These are phyloP conservation scores for Gaeumannomyces tritici DNA, from an alignment of 2,329 filamentous ascomycete genomes.

Conservation along the genomic window DNA sequence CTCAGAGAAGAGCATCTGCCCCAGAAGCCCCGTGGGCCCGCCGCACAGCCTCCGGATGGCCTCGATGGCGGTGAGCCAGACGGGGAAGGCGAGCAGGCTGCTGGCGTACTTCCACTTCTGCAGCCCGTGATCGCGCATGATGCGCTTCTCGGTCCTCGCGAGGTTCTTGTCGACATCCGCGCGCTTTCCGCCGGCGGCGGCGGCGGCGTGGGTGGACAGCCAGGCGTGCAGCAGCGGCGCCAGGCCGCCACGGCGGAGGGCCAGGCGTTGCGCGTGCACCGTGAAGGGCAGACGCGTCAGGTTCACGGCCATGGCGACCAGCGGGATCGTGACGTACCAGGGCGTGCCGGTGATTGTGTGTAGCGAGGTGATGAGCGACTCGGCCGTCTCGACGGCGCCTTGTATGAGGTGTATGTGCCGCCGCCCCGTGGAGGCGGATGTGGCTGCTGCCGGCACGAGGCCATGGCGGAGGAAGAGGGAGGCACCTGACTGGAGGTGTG, in stretches of 20 bases:
- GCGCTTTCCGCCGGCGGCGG: neutral
- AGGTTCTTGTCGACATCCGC: constrained; percentile 16
- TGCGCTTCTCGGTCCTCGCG: constrained; percentile 9
- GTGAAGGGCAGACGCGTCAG: constrained; percentile 35
- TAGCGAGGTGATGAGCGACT: constrained; percentile 30
- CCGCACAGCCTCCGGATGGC: constrained; percentile 37
- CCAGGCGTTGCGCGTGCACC: constrained; percentile 24
- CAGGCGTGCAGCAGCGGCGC: constrained; percentile 23
- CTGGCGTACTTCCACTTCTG: constrained; percentile 37
- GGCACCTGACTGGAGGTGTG: no score
- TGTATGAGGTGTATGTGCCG: constrained; percentile 10
- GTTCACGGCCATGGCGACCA: constrained; percentile 30
- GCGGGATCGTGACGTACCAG: constrained; percentile 45
- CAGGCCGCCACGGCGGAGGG: constrained; percentile 18
- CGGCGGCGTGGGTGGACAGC: constrained; percentile 13
- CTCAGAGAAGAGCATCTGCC: constrained; percentile 19
- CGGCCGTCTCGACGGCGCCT: constrained; percentile 25
- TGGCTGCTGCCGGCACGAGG: neutral
- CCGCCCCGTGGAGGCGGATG: neutral
- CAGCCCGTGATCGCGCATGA: constrained; percentile 26
- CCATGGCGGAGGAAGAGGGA: no score
- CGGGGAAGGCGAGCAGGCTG: constrained; percentile 29
- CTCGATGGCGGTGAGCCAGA: constrained; percentile 42
- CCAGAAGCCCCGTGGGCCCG: constrained; percentile 25
- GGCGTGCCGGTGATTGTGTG: constrained; percentile 34